Conservation (phyloP, 2,329 filamentous ascomycete genomes). For the Calonectria pseudoturangicola region DNA sequence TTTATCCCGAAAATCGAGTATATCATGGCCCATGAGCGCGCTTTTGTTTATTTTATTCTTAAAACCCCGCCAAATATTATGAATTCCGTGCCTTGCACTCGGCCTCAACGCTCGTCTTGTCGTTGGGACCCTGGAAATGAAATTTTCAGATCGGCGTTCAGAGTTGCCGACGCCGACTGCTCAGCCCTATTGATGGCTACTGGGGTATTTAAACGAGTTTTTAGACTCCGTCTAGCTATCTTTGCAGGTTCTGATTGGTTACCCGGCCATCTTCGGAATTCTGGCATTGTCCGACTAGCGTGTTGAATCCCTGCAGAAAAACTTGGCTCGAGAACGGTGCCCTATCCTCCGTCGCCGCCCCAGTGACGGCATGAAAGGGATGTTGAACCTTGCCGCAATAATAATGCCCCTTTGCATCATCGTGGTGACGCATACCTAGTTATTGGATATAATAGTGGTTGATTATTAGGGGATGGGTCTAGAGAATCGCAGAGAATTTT, state of each 20-base stretch:
- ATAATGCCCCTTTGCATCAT: not conserved
- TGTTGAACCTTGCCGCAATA: not conserved
- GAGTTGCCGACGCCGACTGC: not conserved
- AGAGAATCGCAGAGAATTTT: too few relatives aligned
- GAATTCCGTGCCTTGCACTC: too few relatives aligned
- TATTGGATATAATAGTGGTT: too few relatives aligned
- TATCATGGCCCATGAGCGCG: too few relatives aligned
- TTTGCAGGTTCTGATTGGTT: constrained; percentile 1
- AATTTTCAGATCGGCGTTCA: not conserved
- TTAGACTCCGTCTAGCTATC: not conserved
- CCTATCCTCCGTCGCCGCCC: not conserved
- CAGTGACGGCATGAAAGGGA: not conserved
- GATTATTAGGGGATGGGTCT: too few relatives aligned
- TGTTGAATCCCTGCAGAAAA: not conserved
- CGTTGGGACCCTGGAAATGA: not conserved
- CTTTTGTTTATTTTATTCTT: too few relatives aligned
- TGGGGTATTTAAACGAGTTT: not conserved
- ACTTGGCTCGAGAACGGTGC: not conserved
- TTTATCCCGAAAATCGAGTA: too few relatives aligned
- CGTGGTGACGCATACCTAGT: not conserved
- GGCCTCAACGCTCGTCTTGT: too few relatives aligned
- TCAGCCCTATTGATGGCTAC: constrained; percentile 16
- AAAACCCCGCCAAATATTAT: too few relatives aligned
- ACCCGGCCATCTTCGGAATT: not conserved
- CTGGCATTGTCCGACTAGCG: not conserved